Base-by-base conservation (phyloP, 768 basidiomycete species). In the Psilocybe cubensis region DNA sequence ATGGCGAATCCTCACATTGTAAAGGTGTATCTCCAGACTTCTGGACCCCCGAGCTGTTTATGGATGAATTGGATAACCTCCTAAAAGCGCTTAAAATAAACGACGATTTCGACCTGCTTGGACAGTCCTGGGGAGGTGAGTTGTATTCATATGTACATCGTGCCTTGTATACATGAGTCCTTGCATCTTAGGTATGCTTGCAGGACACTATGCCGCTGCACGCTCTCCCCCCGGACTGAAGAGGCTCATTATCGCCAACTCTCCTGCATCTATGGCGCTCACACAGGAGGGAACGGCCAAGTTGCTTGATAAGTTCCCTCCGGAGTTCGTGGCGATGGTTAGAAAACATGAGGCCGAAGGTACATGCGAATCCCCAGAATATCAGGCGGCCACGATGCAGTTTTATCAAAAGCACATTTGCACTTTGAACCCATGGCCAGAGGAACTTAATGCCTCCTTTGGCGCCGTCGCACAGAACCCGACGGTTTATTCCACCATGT, bases 1-100 rank as follows among this genome's bases (percentile, higher is more conserved):
- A 72, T 63, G 80, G 81, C 17, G 62, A 63, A n/a, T 84, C 82
- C 14, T 79, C 81, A 14, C 81, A 81, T 58, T 71, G 81, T 27
- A 74, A 62, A 11, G 76, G 81, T 61, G 35, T 33, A 57, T 67
- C 63, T 1, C 70, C 67, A 14, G 74, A 77, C 29, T 83, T 84
- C 66, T 82, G 80, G 79, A 79, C 71, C 6, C 49, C 64, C 23
- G 64, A 76, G 52, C 69, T 83, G 10, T 83, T 83, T 68, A 66
- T 79, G 59, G 70, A 75, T 47, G 77, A 83, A 66, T 74, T 83
- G 35, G 68, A 75, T 33, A 74, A 71, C 64, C 64, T 83, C 12
- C 56, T 83, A 35, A 43, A 25, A 17, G 17, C 20, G 18, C 49
- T 56, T 12, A 28, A 31, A n/a, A 51, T 51, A 21, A 9, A 17